A percentile compares a stretch with the other conserved stretches of the same genome.
phyloP scores from a whole-genome alignment of 2,329 filamentous ascomycete species.

The Macrophomina tecta region DNA sequence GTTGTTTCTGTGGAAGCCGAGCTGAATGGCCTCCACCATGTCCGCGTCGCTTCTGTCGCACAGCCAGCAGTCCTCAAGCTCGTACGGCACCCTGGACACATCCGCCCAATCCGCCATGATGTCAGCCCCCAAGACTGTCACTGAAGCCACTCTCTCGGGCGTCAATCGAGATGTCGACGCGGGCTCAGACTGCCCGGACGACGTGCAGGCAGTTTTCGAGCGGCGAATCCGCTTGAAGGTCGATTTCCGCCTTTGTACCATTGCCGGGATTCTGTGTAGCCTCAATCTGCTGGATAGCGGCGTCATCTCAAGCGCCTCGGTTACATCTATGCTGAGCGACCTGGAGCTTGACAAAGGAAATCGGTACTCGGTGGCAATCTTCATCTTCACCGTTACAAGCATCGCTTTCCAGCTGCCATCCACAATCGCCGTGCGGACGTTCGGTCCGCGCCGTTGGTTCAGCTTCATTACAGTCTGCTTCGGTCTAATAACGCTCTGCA shows the following conservation, averaged over 20 bases:
- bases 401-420: conserved; percentile 73
- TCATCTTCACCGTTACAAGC: conserved; percentile 73
- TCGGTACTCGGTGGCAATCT: conserved; percentile 72
- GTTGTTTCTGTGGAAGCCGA: neutral
- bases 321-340: conserved; percentile 71
- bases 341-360: conserved; percentile 66
- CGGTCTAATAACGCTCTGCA: conserved; percentile 70
- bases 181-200: conserved; percentile 1
- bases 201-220: conserved; percentile 43
- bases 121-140: neutral
- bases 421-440: conserved; percentile 68
- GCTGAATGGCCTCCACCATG: conserved; percentile 5
- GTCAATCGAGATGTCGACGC: neutral
- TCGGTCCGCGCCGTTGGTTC: conserved; percentile 70
- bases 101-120: neutral
- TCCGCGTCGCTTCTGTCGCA: neutral
- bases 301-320: conserved; percentile 72
- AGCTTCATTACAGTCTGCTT: conserved; percentile 64
- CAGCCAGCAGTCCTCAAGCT: neutral
- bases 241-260: conserved; percentile 71
- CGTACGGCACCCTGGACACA: conserved; percentile 17
- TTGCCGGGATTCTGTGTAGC: conserved; percentile 73
- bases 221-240: conserved; percentile 65
- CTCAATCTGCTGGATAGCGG: conserved; percentile 73
- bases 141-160: neutral